Conservation (phyloP, 1,284 basidiomycete species). For the Apiotrichum laibachii region DNA sequence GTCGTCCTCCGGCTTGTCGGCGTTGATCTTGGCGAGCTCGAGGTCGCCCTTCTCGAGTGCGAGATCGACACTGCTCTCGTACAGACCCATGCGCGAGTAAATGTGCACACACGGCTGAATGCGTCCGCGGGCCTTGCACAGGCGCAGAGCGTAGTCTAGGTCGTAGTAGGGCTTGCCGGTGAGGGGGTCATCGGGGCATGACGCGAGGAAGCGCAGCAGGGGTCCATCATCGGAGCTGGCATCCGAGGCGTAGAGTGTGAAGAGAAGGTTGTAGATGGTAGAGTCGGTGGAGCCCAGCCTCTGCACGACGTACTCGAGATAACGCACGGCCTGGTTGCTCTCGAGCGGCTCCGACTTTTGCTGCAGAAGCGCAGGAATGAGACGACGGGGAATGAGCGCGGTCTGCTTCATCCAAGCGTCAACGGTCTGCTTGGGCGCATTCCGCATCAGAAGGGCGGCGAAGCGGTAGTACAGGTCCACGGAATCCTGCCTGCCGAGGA, state of each 20-base stretch:
- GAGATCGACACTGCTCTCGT: slow-evolving; percentile 93
- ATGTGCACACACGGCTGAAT: slow-evolving; percentile 93
- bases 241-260: slow-evolving; percentile 74
- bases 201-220: slow-evolving; percentile 80
- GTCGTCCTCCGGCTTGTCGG: slow-evolving; percentile 89
- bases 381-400: slow-evolving; percentile 72
- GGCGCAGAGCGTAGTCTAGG: slow-evolving; percentile 88
- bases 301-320: slow-evolving; percentile 79
- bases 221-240: slow-evolving; percentile 66
- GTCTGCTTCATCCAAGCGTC: slow-evolving; percentile 86
- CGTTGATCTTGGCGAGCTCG: slow-evolving; percentile 88
- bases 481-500: slow-evolving; percentile 77
- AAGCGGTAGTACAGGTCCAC: slow-evolving; percentile 93
- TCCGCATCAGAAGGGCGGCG: slow-evolving; percentile 79
- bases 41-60: slow-evolving; percentile 90
- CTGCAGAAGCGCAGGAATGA: slow-evolving; percentile 86
- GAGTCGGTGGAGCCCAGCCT: slow-evolving; percentile 67
- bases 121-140: slow-evolving; percentile 78
- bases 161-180: slow-evolving; percentile 91
- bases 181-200: slow-evolving; percentile 74
- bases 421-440: slow-evolving; percentile 82
- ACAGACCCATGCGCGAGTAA: slow-evolving; percentile 96
- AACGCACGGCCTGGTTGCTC: slow-evolving; percentile 81
- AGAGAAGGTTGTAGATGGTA: slow-evolving; percentile 88
- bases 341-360: slow-evolving; percentile 55